These are phyloP conservation scores for Mycena rosella DNA, from an alignment of 768 basidiomycete species.

Conservation along the genomic window DNA sequence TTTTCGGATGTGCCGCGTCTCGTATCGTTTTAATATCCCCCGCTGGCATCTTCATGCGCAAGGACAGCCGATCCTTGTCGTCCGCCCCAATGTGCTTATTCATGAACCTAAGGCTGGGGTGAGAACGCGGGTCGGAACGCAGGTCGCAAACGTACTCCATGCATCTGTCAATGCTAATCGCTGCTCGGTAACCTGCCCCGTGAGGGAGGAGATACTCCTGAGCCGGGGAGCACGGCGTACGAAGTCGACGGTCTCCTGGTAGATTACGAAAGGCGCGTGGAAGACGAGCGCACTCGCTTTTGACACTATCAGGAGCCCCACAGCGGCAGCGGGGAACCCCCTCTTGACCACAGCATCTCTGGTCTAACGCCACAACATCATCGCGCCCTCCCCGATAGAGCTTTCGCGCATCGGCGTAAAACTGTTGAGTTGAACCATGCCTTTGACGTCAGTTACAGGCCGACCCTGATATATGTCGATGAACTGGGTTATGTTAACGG, in stretches of 20 bases:
- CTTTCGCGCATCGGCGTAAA: background rate
- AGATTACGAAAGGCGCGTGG: background rate
- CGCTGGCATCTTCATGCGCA: background rate
- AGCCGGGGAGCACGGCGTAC: background rate
- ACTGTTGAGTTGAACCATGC: constrained; percentile 4
- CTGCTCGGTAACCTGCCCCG: background rate
- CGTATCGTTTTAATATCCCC: background rate
- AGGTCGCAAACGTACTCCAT: constrained; percentile 4
- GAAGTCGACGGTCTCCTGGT: background rate
- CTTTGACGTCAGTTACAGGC: background rate
- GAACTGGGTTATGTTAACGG: background rate
- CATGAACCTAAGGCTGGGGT: background rate
- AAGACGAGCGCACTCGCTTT: background rate
- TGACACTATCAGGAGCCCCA: background rate
- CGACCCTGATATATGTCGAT: background rate
- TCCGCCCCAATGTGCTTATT: constrained; percentile 10
- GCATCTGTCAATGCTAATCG: background rate
- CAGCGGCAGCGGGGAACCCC: background rate
- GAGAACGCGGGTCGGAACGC: background rate
- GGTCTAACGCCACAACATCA: background rate
- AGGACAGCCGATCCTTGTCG: background rate
- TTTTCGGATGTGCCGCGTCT: background rate
- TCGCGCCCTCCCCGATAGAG: background rate
- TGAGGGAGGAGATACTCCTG: background rate
- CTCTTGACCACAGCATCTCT: background rate